Base-by-base conservation (phyloP, 805 yeast species). In the Lipomyces spencermartinsiae region DNA sequence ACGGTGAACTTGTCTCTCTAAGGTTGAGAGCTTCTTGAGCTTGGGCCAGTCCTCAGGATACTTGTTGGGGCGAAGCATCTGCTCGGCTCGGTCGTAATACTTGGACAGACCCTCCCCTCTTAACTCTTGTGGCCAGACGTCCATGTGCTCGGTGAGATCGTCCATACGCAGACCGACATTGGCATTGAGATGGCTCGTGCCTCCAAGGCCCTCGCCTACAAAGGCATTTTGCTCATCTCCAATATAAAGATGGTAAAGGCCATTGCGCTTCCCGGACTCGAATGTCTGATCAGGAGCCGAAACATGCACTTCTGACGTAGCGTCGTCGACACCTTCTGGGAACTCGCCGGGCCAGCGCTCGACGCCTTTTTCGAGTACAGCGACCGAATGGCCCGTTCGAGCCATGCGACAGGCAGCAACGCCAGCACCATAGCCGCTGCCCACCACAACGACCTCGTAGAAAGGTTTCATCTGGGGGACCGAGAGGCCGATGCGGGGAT, bases 61-160 rank as follows among this genome's bases (percentile, higher is more conserved):
- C n/a, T 43, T 43, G 19, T 16, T 43, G n/a, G 49, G 25, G 1
- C 49, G 49, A 43, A 43, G 49, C 49, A 43, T 43, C 25, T 43
- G 49, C 49, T 43, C 49, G n/a, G 49, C 49, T 3, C 49, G 49
- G 49, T 43, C 49, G 49, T 43, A 43, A n/a, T 43, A 43, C 49
- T 43, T 43, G 49, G 49, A 43, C 22, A 43, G 49, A n/a, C 49
- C 49, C 9, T 43, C 49, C 0, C 22, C 49, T 22, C n/a, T 43
- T 16, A 43, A 7, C 22, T 43, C 49, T 4, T 19, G 22, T 7
- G 49, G 49, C 49, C 49, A 43, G 25, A 43, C 7, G 10, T 43
- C 49, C 49, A 43, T 43, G n/a, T 8, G 49, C 49, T 16, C 49
- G 16, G 49, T 43, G 22, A 43, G 49, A 14, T 43, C 49, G 49